phyloP scores from a whole-genome alignment of 2,329 filamentous ascomycete genomes.

The Cordyceps farinosa region DNA sequence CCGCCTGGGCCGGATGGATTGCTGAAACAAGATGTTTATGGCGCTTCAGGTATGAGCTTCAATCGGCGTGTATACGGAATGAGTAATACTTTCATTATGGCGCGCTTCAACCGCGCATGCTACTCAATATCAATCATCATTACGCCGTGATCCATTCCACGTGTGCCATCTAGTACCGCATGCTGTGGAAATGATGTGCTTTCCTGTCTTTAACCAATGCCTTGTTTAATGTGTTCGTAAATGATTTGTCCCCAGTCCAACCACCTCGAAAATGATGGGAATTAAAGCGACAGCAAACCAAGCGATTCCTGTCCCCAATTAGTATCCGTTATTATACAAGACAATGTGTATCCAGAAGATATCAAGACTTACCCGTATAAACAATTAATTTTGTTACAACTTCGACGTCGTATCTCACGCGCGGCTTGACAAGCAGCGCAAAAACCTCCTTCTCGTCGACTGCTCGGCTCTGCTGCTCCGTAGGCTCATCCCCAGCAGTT shows the following conservation, averaged over 20 bases:
- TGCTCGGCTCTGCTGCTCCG: constrained; percentile 44
- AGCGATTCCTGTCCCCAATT: constrained; percentile 61
- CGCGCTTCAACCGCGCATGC: background rate
- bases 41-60: background rate
- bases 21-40: too few relatives aligned
- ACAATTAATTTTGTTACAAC: constrained; percentile 96
- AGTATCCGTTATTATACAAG: background rate
- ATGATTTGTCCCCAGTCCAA: constrained; percentile 48
- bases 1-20: too few relatives aligned
- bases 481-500: constrained; percentile 27
- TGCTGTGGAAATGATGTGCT: constrained; percentile 3
- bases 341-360: background rate
- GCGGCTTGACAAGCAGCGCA: constrained; percentile 74
- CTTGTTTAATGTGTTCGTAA: constrained; percentile 24
- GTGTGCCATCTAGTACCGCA: constrained; percentile 4
- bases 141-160: constrained; percentile 2
- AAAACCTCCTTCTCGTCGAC: constrained; percentile 77
- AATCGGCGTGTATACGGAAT: background rate
- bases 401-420: constrained; percentile 96
- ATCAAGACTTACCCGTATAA: constrained; percentile 69
- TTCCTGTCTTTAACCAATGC: background rate
- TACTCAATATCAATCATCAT: constrained; percentile 7
- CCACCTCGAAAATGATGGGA: constrained; percentile 66
- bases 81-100: background rate
- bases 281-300: constrained; percentile 76